These are phyloP conservation scores for Ambrosiella xylebori DNA, from an alignment of 2,329 filamentous ascomycete species.

Conservation along the genomic window DNA sequence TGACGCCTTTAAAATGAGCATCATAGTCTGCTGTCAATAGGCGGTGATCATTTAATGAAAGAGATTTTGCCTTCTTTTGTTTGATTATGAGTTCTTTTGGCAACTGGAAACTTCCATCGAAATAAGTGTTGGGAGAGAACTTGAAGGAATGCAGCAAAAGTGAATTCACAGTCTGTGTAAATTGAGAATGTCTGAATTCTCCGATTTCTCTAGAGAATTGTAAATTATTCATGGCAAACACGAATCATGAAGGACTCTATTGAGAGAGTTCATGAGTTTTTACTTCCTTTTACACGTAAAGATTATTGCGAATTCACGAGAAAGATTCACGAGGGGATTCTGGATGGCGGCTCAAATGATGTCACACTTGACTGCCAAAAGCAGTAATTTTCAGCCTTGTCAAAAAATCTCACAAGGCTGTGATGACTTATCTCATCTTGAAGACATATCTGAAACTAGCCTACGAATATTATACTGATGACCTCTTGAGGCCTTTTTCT, in stretches of 20 bases:
- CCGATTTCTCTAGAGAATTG: constrained; percentile 62
- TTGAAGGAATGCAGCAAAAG: constrained; percentile 53
- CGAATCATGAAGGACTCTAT: no score
- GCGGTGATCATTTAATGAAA: not conserved
- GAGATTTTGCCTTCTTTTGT: not conserved
- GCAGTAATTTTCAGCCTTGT: constrained; percentile 3
- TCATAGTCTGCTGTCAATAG: not conserved
- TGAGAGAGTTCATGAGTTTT: no score
- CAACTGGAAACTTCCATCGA: constrained; percentile 34
- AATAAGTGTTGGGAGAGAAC: constrained; percentile 47
- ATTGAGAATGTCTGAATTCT: constrained; percentile 41
- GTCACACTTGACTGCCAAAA: not conserved
- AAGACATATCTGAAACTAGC: not conserved
- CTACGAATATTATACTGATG: not conserved
- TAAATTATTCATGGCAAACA: constrained; percentile 46
- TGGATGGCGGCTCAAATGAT: not conserved
- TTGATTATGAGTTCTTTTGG: not conserved
- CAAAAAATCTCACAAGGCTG: not conserved
- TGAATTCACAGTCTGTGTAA: constrained; percentile 48
- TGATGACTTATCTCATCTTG: not conserved
- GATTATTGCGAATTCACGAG: no score
- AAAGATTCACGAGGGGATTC: no score
- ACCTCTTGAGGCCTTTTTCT: no score
- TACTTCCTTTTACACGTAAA: no score
- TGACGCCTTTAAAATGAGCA: constrained; percentile 66